Evolutionary conservation across 169 alveolate genomes (phyloP), one percentile per base, ranked within the genome.

Genomic region (Plasmodium gallinaceum): DNA sequence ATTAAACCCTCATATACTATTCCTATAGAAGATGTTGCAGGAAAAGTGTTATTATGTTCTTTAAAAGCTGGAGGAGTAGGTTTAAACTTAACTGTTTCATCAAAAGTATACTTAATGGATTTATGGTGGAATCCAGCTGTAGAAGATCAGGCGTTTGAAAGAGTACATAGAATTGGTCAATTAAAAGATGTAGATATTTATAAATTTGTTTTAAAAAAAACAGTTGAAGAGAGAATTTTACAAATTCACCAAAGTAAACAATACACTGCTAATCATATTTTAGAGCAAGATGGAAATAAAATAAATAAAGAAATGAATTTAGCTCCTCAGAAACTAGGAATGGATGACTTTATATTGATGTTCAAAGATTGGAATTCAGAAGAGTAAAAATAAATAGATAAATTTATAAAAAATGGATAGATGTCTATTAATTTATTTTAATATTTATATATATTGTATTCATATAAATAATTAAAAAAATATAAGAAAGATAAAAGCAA

Each of bases 151-250:
- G 99, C 99, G 5, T 95, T 98, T 72, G 98, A 97, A 76, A 93
- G 99, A 60, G 97, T 97, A 7, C 98, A 98, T 93, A 93, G 99
- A 88, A 97, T 97, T 51, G 99, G 99, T 0, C 98, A 98, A 78
- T 94, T 91, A 65, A 88, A 95, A 26, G 96, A 93, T 20, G 98
- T 96, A 0, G 80, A 90, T 39, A 95, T 96, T 60, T 88, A 90
- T 72, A 94, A 98, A 64, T 93, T 96, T 62, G 94, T 97, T 43
- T 76, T 95, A 22, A 93, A 93, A 69, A 68, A 83, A 68, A 83
- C 91, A 45, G 83, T 97, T 24, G 98, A 97, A 88, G 98, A 96
- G 80, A 95, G 96, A 89, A 96, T 97, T 78, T 52, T 96, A 16
- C 95, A 96, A 91, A 42, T 94, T 16, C 93, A 93, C 24, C 88